These are phyloP conservation scores for Dichotomopilus funicola DNA, from an alignment of 2,329 filamentous ascomycete species.

Conservation along the genomic window DNA sequence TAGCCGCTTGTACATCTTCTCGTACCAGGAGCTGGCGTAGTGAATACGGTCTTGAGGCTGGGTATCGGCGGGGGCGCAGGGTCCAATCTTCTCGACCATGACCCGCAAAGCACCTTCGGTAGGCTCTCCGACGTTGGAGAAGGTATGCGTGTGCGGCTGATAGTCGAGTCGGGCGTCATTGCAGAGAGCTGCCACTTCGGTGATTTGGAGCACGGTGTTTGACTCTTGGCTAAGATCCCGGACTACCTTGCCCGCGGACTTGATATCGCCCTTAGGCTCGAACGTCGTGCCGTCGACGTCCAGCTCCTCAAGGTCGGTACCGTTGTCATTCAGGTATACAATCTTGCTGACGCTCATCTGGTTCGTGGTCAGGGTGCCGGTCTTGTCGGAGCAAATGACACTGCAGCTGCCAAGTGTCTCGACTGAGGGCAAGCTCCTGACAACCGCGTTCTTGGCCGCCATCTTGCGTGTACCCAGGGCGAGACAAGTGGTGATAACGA, in stretches of 20 bases:
- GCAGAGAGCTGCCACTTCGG: constrained; percentile 67
- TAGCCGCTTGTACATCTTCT: constrained; percentile 64
- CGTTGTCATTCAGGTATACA: constrained; percentile 71
- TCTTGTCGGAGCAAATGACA: constrained; percentile 99
- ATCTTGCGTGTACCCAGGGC: constrained; percentile 96
- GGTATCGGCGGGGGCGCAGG: constrained; percentile 54
- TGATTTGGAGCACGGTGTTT: constrained; percentile 71
- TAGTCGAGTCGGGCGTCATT: constrained; percentile 83
- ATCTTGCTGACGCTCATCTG: constrained; percentile 98
- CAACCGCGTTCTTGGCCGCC: constrained; percentile 97
- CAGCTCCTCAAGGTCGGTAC: constrained; percentile 71
- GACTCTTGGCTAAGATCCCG: constrained; percentile 65
- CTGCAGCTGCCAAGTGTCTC: constrained; percentile 98
- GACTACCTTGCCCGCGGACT: constrained; percentile 59
- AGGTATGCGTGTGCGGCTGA: constrained; percentile 67
- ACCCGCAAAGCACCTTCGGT: constrained; percentile 91
- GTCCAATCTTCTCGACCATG: constrained; percentile 90
- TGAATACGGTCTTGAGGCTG: constrained; percentile 63
- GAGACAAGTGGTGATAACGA: constrained; percentile 97
- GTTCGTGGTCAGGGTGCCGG: constrained; percentile 94
- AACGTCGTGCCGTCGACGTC: constrained; percentile 92
- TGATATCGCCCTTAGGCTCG: constrained; percentile 71
- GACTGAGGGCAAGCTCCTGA: constrained; percentile 90
- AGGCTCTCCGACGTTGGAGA: constrained; percentile 82
- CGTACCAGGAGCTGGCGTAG: constrained; percentile 78